Conservation (phyloP, 2,329 filamentous ascomycete species). For the Pseudocercospora fuligena region DNA sequence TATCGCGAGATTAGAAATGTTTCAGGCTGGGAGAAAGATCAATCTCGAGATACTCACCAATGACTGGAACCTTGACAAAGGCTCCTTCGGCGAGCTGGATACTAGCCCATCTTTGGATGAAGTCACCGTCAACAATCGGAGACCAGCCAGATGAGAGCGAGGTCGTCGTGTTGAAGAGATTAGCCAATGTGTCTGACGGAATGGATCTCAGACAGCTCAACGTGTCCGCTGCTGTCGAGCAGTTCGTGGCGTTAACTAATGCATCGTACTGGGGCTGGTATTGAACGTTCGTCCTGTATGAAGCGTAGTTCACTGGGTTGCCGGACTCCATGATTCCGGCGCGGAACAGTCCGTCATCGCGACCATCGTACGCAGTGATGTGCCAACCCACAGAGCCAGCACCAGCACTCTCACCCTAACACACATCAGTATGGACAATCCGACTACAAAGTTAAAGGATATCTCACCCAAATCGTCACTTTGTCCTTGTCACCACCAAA, state of each 20-base stretch:
- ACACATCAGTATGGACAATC: background rate
- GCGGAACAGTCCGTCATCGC: slow-evolving; percentile 54
- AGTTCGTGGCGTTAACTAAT: slow-evolving; percentile 65
- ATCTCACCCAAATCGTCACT: slow-evolving; percentile 48
- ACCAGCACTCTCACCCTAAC: slow-evolving; percentile 40
- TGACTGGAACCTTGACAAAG: slow-evolving; percentile 61
- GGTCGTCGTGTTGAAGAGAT: slow-evolving; percentile 34
- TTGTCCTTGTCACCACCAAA: slow-evolving; percentile 75
- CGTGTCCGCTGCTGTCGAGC: slow-evolving; percentile 60
- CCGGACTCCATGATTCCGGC: slow-evolving; percentile 54
- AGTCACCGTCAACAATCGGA: slow-evolving; percentile 60
- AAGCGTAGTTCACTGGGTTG: slow-evolving; percentile 32
- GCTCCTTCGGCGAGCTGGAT: slow-evolving; percentile 61
- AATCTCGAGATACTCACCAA: slow-evolving; percentile 4
- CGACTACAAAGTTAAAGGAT: slow-evolving; percentile 18
- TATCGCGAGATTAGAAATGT: slow-evolving; percentile 55
- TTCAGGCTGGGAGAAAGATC: background rate
- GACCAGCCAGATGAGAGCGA: slow-evolving; percentile 43
- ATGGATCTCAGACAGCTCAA: slow-evolving; percentile 67
- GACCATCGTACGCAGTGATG: slow-evolving; percentile 53
- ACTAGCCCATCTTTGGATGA: slow-evolving; percentile 59
- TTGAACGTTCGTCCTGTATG: slow-evolving; percentile 24
- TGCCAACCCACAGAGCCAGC: slow-evolving; percentile 52
- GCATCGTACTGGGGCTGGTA: slow-evolving; percentile 66
- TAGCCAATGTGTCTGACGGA: slow-evolving; percentile 37